Evolutionary conservation across 176 grass and related monocot species (phyloP), one percentile per base, ranked within the genome.

Genomic region (Musa schizocarpa): DNA sequence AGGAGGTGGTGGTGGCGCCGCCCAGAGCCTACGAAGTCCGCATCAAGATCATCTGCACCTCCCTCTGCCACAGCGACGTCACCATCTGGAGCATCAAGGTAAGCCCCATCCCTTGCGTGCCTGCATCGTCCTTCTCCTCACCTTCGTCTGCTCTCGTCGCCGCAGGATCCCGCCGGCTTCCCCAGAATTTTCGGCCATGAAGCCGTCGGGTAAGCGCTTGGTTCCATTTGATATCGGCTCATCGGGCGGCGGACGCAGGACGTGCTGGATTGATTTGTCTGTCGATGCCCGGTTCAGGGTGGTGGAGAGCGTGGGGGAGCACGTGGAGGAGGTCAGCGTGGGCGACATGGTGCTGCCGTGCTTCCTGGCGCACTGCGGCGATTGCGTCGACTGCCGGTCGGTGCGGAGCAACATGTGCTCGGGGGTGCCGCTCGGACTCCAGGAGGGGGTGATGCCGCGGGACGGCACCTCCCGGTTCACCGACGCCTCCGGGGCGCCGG

Each of bases 321-420:
- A 77, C 1, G 93, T 88, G 51, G 79, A 86, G 13, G 90, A 82
- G 22, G 80, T 97, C 54, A 73, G 68, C 50, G 82, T 20, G 0
- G 93, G 93, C 1, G 87, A 97, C 64, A 48, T 79, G 16, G 90
- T 97, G 65, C 74, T 97, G 70, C 81, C 93, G 19, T 83, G 82
- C 69, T 97, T 92, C 79, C 71, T 89, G 54, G 77, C 72, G 25
- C 83, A 97, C 69, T 97, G 93, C 87, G 73, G 58, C 78, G 90
- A 92, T n/a, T 92, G 93, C 71, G 71, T 65, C 19, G 90, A 97
- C 86, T 92, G 93, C 85, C 54, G 2, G 20, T 97, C 90, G 23
- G 34, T 75, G 20, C 76, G 85, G 58, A 97, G 93, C 85, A 97
- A 97, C 81, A n/a, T 92, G 34, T 97, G 93, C 76, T 90, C 93